Evolutionary conservation across 768 basidiomycete species (phyloP), one percentile per base, ranked within the genome.

Genomic region (Daedalea quercina): DNA sequence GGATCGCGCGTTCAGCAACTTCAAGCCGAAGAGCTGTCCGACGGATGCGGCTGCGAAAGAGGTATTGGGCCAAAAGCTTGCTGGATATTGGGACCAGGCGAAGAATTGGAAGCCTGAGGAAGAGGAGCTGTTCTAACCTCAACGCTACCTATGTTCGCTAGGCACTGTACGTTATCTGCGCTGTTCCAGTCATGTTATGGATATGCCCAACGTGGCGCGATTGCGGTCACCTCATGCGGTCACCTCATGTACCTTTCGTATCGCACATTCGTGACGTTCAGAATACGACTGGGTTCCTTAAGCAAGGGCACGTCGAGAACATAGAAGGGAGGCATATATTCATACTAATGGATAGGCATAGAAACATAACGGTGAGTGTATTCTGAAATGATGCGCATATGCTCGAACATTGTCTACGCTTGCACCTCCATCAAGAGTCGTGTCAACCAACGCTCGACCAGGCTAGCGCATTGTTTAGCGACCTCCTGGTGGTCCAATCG

Each of bases 11-110:
- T 98, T 93, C 70, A 83, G 68, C 63, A 71, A 71, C 51, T 97
- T 96, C 70, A 88, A 83, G 64, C 85, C 87, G 31, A 85, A 80
- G 72, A 82, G 77, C 50, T 90, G 88, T 60, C 89, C 88, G 26
- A 90, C 88, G 0, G 96, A 99, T 66, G 70, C 78, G 22, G 76
- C 84, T 34, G 95, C 92, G 12, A 90, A 89, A 69, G 94, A 96
- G 59, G 76, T 81, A 47, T 75, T 98, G 24, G 94, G 94, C 1
- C 77, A 81, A 54, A 92, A 84, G 75, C 67, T 93, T 68, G 84
- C 85, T 45, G 90, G 91, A 0, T 89, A 93, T 66, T 98, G 94
- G 94, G 95, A 97, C 67, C 80, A 90, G 68, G 84, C 92, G 25
- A 96, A 94, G 81, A 87, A 89, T 62, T 91, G 85, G 81, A 88